Evolutionary conservation across 169 alveolate genomes (phyloP).

Genomic region (Plasmodium ovale): DNA sequence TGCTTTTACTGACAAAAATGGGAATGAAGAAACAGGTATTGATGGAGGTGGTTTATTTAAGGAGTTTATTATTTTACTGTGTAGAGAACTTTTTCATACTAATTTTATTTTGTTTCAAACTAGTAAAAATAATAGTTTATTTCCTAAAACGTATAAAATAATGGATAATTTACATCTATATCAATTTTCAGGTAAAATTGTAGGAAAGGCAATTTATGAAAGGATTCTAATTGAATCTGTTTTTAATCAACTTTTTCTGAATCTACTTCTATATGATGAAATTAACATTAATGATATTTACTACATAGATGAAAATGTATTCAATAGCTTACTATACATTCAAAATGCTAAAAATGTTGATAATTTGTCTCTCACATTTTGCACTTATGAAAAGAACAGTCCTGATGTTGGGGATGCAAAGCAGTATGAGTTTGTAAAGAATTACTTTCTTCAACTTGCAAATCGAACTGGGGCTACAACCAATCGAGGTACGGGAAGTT

Average conservation of each 20-base stretch:
- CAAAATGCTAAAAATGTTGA: conserved; percentile 81
- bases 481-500: too few relatives aligned
- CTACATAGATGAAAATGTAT: conserved; percentile 64
- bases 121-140: conserved; percentile 76
- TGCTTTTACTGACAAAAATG: conserved; percentile 90
- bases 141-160: conserved; percentile 80
- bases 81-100: conserved; percentile 91
- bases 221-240: conserved; percentile 92
- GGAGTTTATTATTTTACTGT: conserved; percentile 93
- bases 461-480: not conserved
- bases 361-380: conserved; percentile 82
- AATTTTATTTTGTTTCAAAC: conserved; percentile 89
- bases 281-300: conserved; percentile 90
- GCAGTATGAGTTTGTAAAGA: conserved; percentile 28
- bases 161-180: conserved; percentile 81
- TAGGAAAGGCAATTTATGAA: conserved; percentile 95
- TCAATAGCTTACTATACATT: conserved; percentile 77
- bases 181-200: conserved; percentile 88
- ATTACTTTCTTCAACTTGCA: not conserved
- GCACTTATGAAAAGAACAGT: conserved; percentile 46
- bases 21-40: conserved; percentile 94
- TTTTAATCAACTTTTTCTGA: conserved; percentile 89
- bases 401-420: conserved; percentile 31
- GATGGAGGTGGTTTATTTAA: conserved; percentile 99
- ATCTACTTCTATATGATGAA: conserved; percentile 87